Conservation (phyloP, 306 rosid genomes). For the Castanopsis chinensis region DNA sequence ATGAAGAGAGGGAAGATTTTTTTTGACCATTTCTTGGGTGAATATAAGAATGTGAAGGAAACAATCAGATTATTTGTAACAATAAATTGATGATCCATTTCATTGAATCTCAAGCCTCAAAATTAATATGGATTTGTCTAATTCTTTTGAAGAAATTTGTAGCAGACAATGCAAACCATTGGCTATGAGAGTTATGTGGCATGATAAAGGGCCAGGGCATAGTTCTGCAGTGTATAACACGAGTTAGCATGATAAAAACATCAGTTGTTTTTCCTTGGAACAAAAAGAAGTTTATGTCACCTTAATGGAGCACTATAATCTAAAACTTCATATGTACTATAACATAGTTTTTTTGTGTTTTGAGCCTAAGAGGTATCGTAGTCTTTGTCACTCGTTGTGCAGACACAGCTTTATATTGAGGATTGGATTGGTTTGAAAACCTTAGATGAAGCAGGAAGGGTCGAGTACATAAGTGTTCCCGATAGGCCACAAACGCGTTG, state of each 20-base stretch:
- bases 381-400: slow-evolving; percentile 10
- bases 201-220: too few species aligned
- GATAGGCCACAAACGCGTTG: too few species aligned
- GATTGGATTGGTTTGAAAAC: slow-evolving; percentile 88
- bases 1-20: background rate
- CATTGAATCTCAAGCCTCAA: background rate
- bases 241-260: background rate
- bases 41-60: background rate
- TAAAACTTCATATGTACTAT: background rate
- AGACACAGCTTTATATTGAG: slow-evolving; percentile 76
- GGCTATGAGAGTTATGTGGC: too few species aligned
- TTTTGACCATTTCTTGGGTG: background rate
- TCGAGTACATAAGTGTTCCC: slow-evolving; percentile 56
- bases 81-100: background rate
- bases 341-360: background rate
- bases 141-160: background rate
- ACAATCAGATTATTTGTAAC: background rate
- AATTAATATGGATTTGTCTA: background rate
- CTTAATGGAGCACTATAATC: background rate
- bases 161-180: background rate
- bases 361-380: background rate
- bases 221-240: too few species aligned
- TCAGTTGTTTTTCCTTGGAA: background rate
- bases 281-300: background rate
- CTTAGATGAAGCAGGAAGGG: slow-evolving; percentile 75